Conservation (phyloP, 2,329 filamentous ascomycete genomes). For the Purpureocillium takamizusanense region DNA sequence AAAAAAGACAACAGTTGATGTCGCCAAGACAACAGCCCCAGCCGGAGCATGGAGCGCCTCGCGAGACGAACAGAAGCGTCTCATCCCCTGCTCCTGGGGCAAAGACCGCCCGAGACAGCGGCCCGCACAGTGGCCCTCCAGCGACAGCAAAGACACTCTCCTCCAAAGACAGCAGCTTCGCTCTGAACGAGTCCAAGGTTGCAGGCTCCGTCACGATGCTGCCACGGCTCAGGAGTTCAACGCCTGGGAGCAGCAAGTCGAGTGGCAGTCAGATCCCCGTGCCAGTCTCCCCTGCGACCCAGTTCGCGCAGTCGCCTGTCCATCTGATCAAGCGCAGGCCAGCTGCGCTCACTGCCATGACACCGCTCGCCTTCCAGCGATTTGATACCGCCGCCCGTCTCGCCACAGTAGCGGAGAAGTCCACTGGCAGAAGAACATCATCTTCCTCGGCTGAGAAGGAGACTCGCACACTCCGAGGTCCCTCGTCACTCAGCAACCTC, state of each 20-base stretch:
- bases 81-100: not conserved
- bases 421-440: not conserved
- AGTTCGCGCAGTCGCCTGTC: conserved; percentile 4
- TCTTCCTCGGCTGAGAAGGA: conserved; percentile 6
- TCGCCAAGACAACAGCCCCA: too few relatives aligned
- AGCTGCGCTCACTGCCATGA: not conserved
- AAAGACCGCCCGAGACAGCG: not conserved
- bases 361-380: conserved; percentile 1
- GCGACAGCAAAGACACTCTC: not conserved
- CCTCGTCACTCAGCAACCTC: conserved; percentile 13
- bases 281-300: not conserved
- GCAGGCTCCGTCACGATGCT: conserved; percentile 13
- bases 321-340: conserved; percentile 1
- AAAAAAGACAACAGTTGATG: too few relatives aligned
- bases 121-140: not conserved
- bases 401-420: not conserved
- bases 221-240: conserved; percentile 4
- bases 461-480: conserved; percentile 7
- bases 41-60: too few relatives aligned
- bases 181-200: conserved; percentile 11
- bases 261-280: not conserved
- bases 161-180: conserved; percentile 11
- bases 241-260: not conserved
- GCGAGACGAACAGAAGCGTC: too few relatives aligned
- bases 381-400: conserved; percentile 2